Percentiles rank a stretch among this genome's conserved stretches.
phyloP scores from a whole-genome alignment of 352 stramenopile species.

The Pythium oligandrum region DNA sequence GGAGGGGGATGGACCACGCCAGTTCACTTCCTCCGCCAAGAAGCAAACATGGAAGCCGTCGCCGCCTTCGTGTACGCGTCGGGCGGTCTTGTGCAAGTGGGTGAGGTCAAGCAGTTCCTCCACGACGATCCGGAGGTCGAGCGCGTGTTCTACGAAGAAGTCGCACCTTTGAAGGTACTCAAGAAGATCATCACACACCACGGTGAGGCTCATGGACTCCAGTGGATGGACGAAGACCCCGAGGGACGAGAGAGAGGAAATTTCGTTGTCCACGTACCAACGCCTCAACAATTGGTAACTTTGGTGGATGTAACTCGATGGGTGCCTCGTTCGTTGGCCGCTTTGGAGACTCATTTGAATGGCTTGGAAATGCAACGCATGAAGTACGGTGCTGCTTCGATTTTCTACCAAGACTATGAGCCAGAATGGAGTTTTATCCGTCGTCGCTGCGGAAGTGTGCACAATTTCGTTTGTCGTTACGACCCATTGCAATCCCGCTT shows the following conservation, averaged over 20 bases:
- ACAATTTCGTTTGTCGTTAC: too few relatives aligned
- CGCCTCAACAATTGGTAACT: not conserved
- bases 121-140: not conserved
- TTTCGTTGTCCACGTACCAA: constrained; percentile 5
- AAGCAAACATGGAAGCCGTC: constrained; percentile 8
- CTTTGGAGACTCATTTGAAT: constrained; percentile 4
- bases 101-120: constrained; percentile 10
- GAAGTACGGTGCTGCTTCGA: not conserved
- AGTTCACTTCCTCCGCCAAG: too few relatives aligned
- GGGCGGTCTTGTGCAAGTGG: constrained; percentile 4
- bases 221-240: not conserved
- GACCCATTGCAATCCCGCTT: too few relatives aligned
- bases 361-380: not conserved
- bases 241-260: not conserved
- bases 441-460: too few relatives aligned
- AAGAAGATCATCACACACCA: constrained; percentile 8
- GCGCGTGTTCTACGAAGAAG: constrained; percentile 2
- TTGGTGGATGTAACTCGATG: not conserved
- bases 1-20: too few relatives aligned
- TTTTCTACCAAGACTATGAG: not conserved
- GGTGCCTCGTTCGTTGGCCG: constrained; percentile 2
- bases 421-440: too few relatives aligned
- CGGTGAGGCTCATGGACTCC: constrained; percentile 5
- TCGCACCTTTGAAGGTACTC: constrained; percentile 6
- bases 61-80: constrained; percentile 10